Base-by-base conservation (phyloP, 805 yeast species). In the Wickerhamomyces bovis region DNA sequence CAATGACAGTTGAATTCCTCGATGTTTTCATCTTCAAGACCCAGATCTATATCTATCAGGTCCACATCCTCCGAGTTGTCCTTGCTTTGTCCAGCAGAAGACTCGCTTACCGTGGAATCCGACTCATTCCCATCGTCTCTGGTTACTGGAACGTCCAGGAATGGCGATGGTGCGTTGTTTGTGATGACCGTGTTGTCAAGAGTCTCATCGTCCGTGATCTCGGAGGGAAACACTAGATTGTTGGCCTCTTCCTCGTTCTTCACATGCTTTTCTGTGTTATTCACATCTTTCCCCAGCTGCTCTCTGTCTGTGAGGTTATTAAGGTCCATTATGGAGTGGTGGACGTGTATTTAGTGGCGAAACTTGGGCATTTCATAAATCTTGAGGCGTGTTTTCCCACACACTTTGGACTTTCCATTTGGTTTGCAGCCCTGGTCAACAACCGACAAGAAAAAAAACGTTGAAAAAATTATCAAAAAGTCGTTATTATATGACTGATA, bases 1-100 rank as follows among this genome's bases (percentile, higher is more conserved):
- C 60, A 54, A 16, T 47, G 35, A 44, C 58, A 56, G 11, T n/a
- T 22, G 4, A 22, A 26, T 4, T 44, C 43, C 31, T 44, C 28
- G 13, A n/a, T 26, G 6, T 22, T 11, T 25, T 42, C 49, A 31
- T 35, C 45, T 4, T 30, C 15, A 4, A 16, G 12, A 15, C 20
- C 20, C 20, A 33, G 20, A 33, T 33, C 36, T 16, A 33, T 33
- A 13, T 33, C 36, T 16, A 15, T 22, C n/a, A 36, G 16, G 10
- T 39, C 41, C 18, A 39, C 41, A 15, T 42, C 48, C 6, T 45
- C 49, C n/a, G n/a, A n/a, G 31, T 28, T 28, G n/a, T 8, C 31
- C 31, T 28, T 28, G n/a, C 13, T 13, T n/a, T 28, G 31, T 13
- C 16, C 4, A 11, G 25, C 23, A 12, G 25, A 25, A 6, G 36